phyloP scores from a whole-genome alignment of 257 asterid species.

The Solanum okadae region DNA sequence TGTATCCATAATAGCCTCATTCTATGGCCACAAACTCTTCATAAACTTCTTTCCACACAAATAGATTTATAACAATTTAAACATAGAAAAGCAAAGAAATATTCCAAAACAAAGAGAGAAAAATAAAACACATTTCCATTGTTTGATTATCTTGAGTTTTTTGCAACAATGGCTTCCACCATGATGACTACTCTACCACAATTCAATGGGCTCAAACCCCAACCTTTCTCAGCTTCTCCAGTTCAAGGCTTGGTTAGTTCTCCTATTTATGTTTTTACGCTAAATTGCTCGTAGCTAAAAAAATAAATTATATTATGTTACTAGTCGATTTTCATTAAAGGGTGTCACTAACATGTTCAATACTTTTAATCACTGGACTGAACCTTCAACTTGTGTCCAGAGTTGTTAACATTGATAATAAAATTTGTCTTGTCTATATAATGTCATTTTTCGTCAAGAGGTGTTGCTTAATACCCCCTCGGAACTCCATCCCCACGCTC shows the following conservation, averaged over 20 bases:
- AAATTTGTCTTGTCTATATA: neutral
- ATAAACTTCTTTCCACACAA: neutral
- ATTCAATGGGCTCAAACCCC: conserved; percentile 66
- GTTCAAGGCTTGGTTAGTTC: conserved; percentile 47
- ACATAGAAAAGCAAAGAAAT: neutral
- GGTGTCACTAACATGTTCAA: neutral
- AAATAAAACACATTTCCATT: neutral
- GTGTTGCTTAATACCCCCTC: neutral
- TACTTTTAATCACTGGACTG: neutral
- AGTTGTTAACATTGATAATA: neutral
- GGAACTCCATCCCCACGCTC: neutral
- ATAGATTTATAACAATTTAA: conserved; percentile 17
- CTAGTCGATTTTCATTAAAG: neutral
- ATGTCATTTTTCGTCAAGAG: neutral
- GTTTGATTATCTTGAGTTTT: neutral
- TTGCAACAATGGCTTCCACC: conserved; percentile 46
- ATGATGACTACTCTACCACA: conserved; percentile 73
- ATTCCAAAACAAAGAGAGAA: neutral
- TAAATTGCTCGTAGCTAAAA: neutral
- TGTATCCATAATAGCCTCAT: conserved; percentile 34
- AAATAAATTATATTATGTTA: neutral
- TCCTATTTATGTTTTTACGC: neutral
- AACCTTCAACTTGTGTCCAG: neutral
- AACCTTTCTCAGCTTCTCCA: conserved; percentile 34
- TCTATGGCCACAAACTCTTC: conserved; percentile 52